Base-by-base conservation (phyloP, 768 basidiomycete species). In the Phylloporus sp. region DNA sequence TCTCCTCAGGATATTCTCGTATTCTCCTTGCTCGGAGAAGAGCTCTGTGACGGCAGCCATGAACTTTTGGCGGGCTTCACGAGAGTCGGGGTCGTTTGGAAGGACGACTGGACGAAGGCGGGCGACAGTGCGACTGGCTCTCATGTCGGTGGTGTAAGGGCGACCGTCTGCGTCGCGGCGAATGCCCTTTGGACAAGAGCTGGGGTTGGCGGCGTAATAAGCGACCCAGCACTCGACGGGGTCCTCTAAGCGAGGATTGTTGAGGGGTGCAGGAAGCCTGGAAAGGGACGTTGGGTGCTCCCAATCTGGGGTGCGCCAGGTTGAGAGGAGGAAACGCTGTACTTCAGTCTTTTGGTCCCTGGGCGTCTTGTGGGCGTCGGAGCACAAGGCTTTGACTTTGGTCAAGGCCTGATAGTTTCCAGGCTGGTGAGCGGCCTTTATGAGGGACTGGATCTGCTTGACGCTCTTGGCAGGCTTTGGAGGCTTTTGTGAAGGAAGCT, bases 161-260 rank as follows among this genome's bases (percentile, higher is more conserved):
- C 59, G 62, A 13, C 68, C 66, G 46, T 63, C 60, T 10, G 59
- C 44, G 52, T 71, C 70, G 23, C 65, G 68, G 41, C 75, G 67
- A 46, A 76, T 73, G 42, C 75, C 75, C 44, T 71, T 71, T 9
- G 75, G 75, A 64, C 74, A 77, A 1, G 73, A 75, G 42, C 65
- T 68, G 9, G 63, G 71, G 46, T 76, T 72, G 24, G 64, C 62
- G 8, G 70, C 57, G 46, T 75, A 69, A 48, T 76, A 76, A 4
- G 69, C 68, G 28, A 70, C 68, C 75, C 75, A 76, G 22, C 61
- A 63, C 38, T 74, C 71, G 7, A 73, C 66, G 9, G 74, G 70
- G 48, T 76, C 75, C 49, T 76, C 70, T 38, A 71, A 59, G 10
- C 72, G 71, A 41, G 75, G 75, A 52, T 75, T 76, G 37, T 69